Base-by-base conservation (phyloP, 2,329 filamentous ascomycete species). In the Fusarium foetens region DNA sequence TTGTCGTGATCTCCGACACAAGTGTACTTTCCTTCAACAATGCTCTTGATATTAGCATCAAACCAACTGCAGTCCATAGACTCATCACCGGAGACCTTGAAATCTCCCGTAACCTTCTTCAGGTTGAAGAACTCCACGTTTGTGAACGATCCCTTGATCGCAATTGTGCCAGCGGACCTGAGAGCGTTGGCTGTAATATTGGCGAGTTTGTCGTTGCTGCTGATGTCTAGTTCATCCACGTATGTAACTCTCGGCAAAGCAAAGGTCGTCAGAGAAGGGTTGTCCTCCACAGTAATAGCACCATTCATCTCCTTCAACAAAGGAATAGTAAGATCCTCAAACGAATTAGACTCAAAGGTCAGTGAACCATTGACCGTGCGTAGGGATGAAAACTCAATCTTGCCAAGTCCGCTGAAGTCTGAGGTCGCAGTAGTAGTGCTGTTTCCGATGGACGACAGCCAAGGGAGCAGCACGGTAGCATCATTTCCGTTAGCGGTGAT, bases 41-140 rank as follows among this genome's bases (percentile, higher is more conserved):
- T 76, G 16, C 66, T 72, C 63, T 75, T 66, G 39, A 78, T 54
- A 27, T 78, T 76, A 8, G 62, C 49, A n/a, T 78, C 75, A n/a
- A 78, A 77, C 77, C 77, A 78, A 59, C 75, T 77, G 55, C 77
- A 78, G 33, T 78, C 77, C 75, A 78, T 77, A 11, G 75, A 74
- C 42, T 77, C 71, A 35, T 65, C 68, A 12, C 77, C 77, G 2
- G 33, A 25, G 4, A 78, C 63, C 63, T 77, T 75, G 43, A 78
- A 78, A 38, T 78, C 76, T 3, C 77, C 77, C 1, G 73, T 74
- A 11, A 78, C 77, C 36, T 78, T 66, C 27, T 75, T 45, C 10
- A 78, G 53, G 6, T 62, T 66, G 25, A 78, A 78, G 43, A 78
- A 78, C 43, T 78, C 77, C 16, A 78, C 75, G 13, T 78, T 71